Percentiles rank a stretch among this genome's conserved stretches.
These are phyloP conservation scores for Mitragyna speciosa DNA, from an alignment of 257 asterid genomes.

Conservation along the genomic window DNA sequence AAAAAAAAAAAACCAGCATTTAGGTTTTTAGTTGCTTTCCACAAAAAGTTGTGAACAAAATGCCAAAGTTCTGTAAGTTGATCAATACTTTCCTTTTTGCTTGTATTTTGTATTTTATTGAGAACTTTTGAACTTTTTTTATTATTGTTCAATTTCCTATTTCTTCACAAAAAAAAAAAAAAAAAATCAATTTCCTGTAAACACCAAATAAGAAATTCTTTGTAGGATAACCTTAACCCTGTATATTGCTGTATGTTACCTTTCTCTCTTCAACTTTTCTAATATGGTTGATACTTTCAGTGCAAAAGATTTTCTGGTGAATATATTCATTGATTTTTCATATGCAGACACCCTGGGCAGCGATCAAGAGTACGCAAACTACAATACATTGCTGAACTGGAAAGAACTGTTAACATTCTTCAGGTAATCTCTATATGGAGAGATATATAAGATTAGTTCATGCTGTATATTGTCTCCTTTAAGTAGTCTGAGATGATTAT, in stretches of 20 bases:
- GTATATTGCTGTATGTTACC: background rate
- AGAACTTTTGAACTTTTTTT: background rate
- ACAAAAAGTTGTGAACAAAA: background rate
- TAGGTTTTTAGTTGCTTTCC: background rate
- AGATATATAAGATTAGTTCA: background rate
- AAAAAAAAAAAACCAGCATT: background rate
- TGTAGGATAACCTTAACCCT: background rate
- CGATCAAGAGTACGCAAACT: slow-evolving; percentile 76
- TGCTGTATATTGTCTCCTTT: background rate
- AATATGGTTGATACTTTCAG: background rate
- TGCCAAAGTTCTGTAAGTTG: background rate
- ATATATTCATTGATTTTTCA: background rate
- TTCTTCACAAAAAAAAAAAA: no score
- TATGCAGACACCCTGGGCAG: slow-evolving; percentile 83
- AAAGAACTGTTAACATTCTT: slow-evolving; percentile 56
- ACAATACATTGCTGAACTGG: slow-evolving; percentile 80
- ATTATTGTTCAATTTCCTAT: no score
- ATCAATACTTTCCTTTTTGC: background rate
- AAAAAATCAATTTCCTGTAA: no score
- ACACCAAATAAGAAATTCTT: background rate
- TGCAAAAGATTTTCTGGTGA: background rate
- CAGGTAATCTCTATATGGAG: slow-evolving; percentile 44
- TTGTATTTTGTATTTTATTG: background rate
- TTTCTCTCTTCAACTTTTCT: background rate
- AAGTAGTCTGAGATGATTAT: background rate